These are phyloP conservation scores for Cyberlindnera americana DNA, from an alignment of 805 yeast species.

Conservation along the genomic window DNA sequence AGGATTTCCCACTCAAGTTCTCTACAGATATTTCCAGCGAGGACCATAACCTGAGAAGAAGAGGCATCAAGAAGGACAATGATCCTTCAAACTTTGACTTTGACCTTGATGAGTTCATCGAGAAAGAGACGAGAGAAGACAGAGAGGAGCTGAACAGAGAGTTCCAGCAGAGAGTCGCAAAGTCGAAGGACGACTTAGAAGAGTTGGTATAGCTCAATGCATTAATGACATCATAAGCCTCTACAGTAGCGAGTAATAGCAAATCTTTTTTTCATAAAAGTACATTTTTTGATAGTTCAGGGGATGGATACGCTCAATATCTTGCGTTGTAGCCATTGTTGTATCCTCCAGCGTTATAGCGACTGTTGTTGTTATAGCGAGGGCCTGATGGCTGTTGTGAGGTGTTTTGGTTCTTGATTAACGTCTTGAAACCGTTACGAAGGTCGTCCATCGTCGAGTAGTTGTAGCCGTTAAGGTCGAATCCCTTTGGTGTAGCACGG, in stretches of 20 bases:
- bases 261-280: neutral
- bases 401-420: constrained; percentile 29
- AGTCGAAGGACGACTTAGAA: constrained; percentile 19
- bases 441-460: constrained; percentile 88
- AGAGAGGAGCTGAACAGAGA: constrained; percentile 15
- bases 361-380: neutral
- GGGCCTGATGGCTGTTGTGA: neutral
- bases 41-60: constrained; percentile 18
- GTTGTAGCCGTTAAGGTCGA: constrained; percentile 67
- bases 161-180: constrained; percentile 15
- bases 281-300: no score
- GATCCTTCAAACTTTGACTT: constrained; percentile 27
- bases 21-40: constrained; percentile 2
- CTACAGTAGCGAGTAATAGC: no score
- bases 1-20: constrained; percentile 25
- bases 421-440: constrained; percentile 91
- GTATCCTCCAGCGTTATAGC: neutral
- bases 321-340: neutral
- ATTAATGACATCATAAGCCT: no score
- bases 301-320: neutral
- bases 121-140: constrained; percentile 20
- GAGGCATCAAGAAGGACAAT: constrained; percentile 15
- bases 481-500: constrained; percentile 85
- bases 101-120: constrained; percentile 27
- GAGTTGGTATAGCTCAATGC: constrained; percentile 20